A percentile compares a stretch with the other conserved stretches of the same genome.
phyloP scores from a whole-genome alignment of 495 filamentous ascomycete genomes.

The Tuber brumale region DNA sequence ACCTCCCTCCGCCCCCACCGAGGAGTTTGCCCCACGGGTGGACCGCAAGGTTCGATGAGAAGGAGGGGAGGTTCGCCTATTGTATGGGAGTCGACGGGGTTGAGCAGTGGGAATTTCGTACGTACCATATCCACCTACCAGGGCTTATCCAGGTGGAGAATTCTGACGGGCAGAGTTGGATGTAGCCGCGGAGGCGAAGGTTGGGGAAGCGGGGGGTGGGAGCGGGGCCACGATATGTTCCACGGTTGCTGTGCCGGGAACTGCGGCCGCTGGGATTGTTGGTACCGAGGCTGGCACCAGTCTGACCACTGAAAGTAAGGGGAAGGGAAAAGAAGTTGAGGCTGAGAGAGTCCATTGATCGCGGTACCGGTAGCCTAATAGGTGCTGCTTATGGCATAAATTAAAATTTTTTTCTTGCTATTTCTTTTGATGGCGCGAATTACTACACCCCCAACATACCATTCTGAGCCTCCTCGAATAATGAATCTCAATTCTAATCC shows the following conservation, averaged over 20 bases:
- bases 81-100: constrained; percentile 21
- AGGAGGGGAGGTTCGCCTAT: constrained; percentile 24
- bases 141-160: not conserved
- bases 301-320: not conserved
- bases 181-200: not conserved
- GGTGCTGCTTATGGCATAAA: not conserved
- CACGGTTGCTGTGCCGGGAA: not conserved
- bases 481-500: not conserved
- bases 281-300: not conserved
- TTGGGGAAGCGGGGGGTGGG: not conserved
- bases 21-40: constrained; percentile 33
- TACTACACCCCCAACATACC: not conserved
- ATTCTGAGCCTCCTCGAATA: not conserved
- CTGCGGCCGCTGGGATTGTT: not conserved
- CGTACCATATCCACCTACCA: not conserved
- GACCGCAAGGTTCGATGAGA: constrained; percentile 33
- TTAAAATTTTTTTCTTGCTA: not conserved
- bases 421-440: not conserved
- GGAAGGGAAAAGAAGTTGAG: not conserved
- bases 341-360: not conserved
- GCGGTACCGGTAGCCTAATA: not conserved
- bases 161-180: not conserved
- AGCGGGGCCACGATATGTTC: not conserved
- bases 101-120: constrained; percentile 35
- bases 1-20: constrained; percentile 28